phyloP scores from a whole-genome alignment of 495 filamentous ascomycete genomes.

The Talaromyces ruber region DNA sequence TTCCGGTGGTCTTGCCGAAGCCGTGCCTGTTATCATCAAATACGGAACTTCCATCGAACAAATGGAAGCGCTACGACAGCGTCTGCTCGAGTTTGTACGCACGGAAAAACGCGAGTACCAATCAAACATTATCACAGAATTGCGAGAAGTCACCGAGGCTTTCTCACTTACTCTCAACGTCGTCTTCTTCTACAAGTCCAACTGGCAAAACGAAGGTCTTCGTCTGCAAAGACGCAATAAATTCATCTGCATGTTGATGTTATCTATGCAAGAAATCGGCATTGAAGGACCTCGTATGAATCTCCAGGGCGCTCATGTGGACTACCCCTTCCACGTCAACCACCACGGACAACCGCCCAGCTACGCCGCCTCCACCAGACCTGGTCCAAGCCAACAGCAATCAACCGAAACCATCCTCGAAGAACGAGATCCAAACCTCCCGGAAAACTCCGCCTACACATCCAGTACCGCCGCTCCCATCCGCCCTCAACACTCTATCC shows the following conservation, averaged over 20 bases:
- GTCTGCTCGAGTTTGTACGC: conserved; percentile 78
- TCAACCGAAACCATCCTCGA: conserved; percentile 1
- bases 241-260: conserved; percentile 91
- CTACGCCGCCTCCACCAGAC: conserved; percentile 7
- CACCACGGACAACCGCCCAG: conserved; percentile 21
- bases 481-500: conserved; percentile 39
- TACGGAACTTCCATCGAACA: conserved; percentile 84
- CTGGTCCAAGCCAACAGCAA: neutral
- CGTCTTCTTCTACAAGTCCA: conserved; percentile 96
- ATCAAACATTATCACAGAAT: conserved; percentile 80
- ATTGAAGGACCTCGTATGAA: conserved; percentile 81
- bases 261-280: conserved; percentile 72
- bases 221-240: conserved; percentile 88
- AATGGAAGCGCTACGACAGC: conserved; percentile 73
- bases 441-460: conserved; percentile 20
- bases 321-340: conserved; percentile 51
- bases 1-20: conserved; percentile 82
- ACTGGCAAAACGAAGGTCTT: conserved; percentile 86
- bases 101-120: conserved; percentile 90
- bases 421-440: conserved; percentile 13
- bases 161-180: conserved; percentile 81
- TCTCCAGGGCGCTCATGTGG: conserved; percentile 55
- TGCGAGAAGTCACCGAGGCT: conserved; percentile 56
- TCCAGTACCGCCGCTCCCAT: conserved; percentile 13
- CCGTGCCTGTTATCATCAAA: conserved; percentile 72